Percentiles rank a stretch among this genome's conserved stretches.
phyloP scores from a whole-genome alignment of 2,329 filamentous ascomycete species.

The Fusarium foetens region DNA sequence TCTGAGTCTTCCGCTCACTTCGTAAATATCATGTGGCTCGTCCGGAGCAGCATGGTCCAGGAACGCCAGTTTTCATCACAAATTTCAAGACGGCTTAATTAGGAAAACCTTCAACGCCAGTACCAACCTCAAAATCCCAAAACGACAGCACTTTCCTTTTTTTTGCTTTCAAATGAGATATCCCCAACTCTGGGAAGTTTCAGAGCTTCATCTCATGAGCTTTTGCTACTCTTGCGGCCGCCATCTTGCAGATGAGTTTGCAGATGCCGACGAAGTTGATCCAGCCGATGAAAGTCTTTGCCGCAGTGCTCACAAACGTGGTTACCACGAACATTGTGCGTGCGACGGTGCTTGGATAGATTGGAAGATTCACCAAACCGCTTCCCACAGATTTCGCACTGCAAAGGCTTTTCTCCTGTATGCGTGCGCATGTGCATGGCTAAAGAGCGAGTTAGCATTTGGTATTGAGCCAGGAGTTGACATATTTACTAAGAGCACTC shows the following conservation, averaged over 20 bases:
- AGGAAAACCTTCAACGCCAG: conserved; percentile 21
- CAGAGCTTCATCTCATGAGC: conserved; percentile 7
- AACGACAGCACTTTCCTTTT: not conserved
- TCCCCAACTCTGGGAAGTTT: not conserved
- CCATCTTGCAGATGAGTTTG: conserved; percentile 46
- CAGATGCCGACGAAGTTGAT: conserved; percentile 68
- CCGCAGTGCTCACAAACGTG: conserved; percentile 64
- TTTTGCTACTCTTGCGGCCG: conserved; percentile 31
- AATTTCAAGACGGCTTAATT: conserved; percentile 8
- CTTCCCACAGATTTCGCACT: conserved; percentile 68
- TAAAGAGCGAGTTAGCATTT: conserved; percentile 44
- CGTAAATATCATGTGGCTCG: conserved; percentile 12
- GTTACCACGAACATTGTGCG: conserved; percentile 64
- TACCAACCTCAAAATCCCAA: conserved; percentile 17
- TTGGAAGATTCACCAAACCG: conserved; percentile 73
- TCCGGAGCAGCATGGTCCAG: conserved; percentile 10
- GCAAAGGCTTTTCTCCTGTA: conserved; percentile 71
- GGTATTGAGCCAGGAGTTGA: not conserved
- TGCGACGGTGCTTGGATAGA: conserved; percentile 72
- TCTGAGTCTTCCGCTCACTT: conserved; percentile 16
- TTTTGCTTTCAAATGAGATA: not conserved
- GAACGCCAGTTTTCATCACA: conserved; percentile 15
- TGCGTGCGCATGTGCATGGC: conserved; percentile 76
- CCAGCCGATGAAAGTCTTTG: conserved; percentile 67
- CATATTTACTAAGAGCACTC: conserved; percentile 69